Evolutionary conservation across 2,329 filamentous ascomycete species (phyloP), one percentile per base, ranked within the genome.

Genomic region (Phoma sp.): DNA sequence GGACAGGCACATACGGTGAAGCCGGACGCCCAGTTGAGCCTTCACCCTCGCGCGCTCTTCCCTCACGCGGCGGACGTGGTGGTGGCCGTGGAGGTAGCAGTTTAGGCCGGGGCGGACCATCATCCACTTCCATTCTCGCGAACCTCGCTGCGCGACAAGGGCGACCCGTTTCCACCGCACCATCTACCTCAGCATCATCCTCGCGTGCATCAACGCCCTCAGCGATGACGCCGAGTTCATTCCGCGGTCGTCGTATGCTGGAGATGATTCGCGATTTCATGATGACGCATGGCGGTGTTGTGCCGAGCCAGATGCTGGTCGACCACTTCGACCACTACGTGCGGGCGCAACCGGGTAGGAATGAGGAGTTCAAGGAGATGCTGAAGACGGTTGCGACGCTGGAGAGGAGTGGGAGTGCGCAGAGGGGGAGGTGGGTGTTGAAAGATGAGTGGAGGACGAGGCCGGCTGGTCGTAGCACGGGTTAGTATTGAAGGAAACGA

Each of bases 241-340:
- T 70, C 53, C 67, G 69, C 4, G 59, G 78, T 68, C 57, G 75
- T 61, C 77, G 79, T 23, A 80, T 81, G 68, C 64, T 82, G 12
- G 74, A 73, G 26, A 69, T 80, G 65, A 96, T 97, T 51, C 87
- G 88, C 32, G 84, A 88, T 34, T 98, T 92, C 64, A 87, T 98
- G 60, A 81, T 83, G 37, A 82, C 85, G 20, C 92, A 96, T 50
- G 90, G 90, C 9, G 92, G 92, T 3, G 83, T 85, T 28, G 91
- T 90, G 5, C 87, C 91, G 5, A 93, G 90, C 34, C 92, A 96
- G 77, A 88, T 92, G 81, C 76, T 97, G 37, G 89, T 96, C 20
- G 90, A 96, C 67, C 92, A 96, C 68, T 98, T 97, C 74, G 91
- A 93, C 74, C 85, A 85, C 12, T 90, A 87, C 66, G 96, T 92